These are phyloP conservation scores for Lodderomyces elongisporus DNA, from an alignment of 1,139 yeast species.

Conservation along the genomic window DNA sequence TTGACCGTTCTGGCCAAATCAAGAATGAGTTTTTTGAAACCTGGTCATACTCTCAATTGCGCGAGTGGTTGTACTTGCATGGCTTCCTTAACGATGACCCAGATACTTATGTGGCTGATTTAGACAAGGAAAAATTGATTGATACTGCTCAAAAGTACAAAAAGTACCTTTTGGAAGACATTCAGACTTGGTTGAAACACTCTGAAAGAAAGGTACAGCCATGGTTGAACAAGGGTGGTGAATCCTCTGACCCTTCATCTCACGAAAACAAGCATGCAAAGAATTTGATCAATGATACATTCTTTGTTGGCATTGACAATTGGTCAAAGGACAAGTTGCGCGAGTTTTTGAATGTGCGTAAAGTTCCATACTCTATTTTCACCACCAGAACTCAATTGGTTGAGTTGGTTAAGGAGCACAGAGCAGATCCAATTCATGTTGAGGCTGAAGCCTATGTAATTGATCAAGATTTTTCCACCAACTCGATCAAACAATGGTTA, in stretches of 20 bases:
- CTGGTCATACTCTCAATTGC: constrained; percentile 28
- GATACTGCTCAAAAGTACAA: constrained; percentile 16
- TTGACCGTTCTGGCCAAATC: constrained; percentile 36
- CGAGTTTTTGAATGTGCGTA: constrained; percentile 49
- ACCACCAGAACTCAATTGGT: constrained; percentile 44
- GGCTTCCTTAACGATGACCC: constrained; percentile 24
- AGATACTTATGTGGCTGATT: constrained; percentile 16
- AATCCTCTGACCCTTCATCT: background rate
- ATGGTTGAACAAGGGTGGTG: constrained; percentile 20
- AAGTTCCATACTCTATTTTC: constrained; percentile 40
- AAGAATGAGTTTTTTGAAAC: constrained; percentile 43
- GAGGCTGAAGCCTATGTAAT: constrained; percentile 21
- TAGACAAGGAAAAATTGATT: constrained; percentile 17
- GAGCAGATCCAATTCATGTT: constrained; percentile 27
- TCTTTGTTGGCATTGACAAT: constrained; percentile 38
- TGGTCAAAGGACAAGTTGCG: constrained; percentile 49
- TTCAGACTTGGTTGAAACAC: constrained; percentile 30
- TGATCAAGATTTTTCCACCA: constrained; percentile 19
- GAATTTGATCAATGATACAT: constrained; percentile 40
- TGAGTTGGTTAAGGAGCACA: constrained; percentile 42
- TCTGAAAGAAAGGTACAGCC: constrained; percentile 22
- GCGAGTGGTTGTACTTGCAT: constrained; percentile 27
- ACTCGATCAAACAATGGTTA: constrained; percentile 22
- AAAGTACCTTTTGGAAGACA: constrained; percentile 39
- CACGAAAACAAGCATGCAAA: constrained; percentile 6